Conservation (phyloP, 345 rosid species). For the Turritis glabra region DNA sequence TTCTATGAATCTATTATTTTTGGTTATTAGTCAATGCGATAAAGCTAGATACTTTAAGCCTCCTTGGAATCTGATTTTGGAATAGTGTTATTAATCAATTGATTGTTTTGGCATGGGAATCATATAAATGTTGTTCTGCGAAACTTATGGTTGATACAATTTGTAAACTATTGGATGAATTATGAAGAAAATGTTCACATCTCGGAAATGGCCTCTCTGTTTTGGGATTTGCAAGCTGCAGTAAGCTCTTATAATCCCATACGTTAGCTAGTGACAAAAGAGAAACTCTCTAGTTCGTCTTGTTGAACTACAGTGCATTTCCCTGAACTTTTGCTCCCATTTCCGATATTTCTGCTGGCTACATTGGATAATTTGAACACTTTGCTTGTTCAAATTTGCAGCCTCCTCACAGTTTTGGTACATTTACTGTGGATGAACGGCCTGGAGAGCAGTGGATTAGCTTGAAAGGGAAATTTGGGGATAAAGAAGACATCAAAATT, state of each 20-base stretch:
- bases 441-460: constrained; percentile 94
- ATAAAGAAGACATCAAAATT: constrained; percentile 66
- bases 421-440: constrained; percentile 60
- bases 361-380: neutral
- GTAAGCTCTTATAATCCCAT: neutral
- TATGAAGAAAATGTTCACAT: neutral
- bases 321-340: neutral
- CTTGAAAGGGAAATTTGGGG: constrained; percentile 59
- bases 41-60: constrained; percentile 20
- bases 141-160: neutral
- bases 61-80: constrained; percentile 5
- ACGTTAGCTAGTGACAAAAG: neutral
- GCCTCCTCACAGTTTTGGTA: constrained; percentile 50
- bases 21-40: neutral
- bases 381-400: constrained; percentile 40
- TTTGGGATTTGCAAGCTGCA: neutral
- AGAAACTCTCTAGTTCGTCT: neutral
- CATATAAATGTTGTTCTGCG: neutral
- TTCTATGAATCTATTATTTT: no score
- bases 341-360: neutral
- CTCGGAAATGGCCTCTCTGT: neutral
- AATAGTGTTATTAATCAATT: no score
- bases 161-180: neutral
- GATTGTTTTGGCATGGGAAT: neutral
- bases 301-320: neutral